Conservation (phyloP, 139 green algal species). For the Nannochloris sp. region DNA sequence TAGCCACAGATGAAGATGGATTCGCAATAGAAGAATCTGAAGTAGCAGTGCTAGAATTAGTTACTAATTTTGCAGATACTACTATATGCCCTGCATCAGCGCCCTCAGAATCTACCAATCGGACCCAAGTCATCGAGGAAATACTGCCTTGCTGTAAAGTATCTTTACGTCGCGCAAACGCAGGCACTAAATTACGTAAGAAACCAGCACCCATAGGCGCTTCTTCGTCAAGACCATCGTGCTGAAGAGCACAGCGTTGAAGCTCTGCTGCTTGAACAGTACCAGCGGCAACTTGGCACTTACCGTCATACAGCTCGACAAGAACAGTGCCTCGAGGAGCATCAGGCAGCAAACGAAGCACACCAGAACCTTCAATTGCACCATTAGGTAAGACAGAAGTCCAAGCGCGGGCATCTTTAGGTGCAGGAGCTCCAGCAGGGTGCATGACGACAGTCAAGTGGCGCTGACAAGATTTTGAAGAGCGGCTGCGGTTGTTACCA, state of each 20-base stretch:
- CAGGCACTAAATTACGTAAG: conserved; percentile 21
- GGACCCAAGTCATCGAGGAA: conserved; percentile 28
- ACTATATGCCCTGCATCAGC: conserved; percentile 18
- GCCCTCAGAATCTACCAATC: conserved; percentile 18
- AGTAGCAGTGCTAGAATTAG: too few species aligned
- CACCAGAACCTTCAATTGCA: background rate
- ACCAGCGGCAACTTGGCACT: background rate
- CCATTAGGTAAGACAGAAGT: background rate
- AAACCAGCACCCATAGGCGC: conserved; percentile 7
- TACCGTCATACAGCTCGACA: background rate
- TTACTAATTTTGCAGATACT: conserved; percentile 13
- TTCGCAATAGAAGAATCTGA: too few species aligned
- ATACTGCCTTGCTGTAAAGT: background rate
- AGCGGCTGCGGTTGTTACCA: background rate
- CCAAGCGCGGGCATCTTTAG: background rate
- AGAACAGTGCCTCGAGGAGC: background rate
- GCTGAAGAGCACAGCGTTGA: conserved; percentile 7
- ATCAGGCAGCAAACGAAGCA: background rate
- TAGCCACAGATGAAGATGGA: too few species aligned
- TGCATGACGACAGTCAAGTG: background rate
- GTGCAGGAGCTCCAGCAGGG: background rate
- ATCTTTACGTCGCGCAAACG: conserved; percentile 7
- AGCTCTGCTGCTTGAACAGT: background rate
- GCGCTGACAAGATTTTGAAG: too few species aligned
- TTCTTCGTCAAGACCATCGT: conserved; percentile 6